Base-by-base conservation (phyloP, 192 early-diverging fungal species). In the Coemansia sp. region DNA sequence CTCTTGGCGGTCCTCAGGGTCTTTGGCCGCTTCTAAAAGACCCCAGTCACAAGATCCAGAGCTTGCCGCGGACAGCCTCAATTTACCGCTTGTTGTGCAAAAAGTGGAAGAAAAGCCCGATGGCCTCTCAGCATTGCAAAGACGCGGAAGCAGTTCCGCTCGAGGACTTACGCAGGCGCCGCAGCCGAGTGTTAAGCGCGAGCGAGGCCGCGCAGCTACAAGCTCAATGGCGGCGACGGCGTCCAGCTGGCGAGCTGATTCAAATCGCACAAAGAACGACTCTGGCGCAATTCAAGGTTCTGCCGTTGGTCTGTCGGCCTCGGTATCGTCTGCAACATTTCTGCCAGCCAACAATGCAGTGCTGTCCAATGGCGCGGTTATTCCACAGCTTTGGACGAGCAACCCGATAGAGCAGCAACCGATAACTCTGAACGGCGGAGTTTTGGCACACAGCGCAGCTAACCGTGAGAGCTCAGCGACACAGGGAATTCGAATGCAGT, bases 201-300 rank as follows among this genome's bases (percentile, higher is more conserved):
- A 59, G 24, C 68, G 59, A 5, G 11, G 24, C 29, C 29, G 59
- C 1, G 31, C 64, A 31, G 30, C 29, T 4, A 59, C 66, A 8
- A 52, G 27, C 14, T 74, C 71, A 17, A 53, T 39, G 20, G 71
- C 66, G 11, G 50, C 58, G 10, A 59, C 29, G 7, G 57, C 69
- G 4, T 23, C 31, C 20, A 76, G 59, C 68, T 76, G 74, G 74
- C 54, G 74, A 24, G 51, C 61, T 23, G 64, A 59, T 10, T 59
- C 72, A 17, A 74, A 55, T 51, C 67, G 72, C 1, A 5, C 63
- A 4, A 63, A 59, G 42, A 52, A 61, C 25, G 59, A 63, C 6
- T 24, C 11, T 19, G 29, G 30, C 30, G 6, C 19, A 10, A 9
- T 23, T 4, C 54, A 23, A 8, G 6, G 33, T 17, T 32, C 19